Conservation (phyloP, 2,329 filamentous ascomycete species). For the Diaporthe citri region DNA sequence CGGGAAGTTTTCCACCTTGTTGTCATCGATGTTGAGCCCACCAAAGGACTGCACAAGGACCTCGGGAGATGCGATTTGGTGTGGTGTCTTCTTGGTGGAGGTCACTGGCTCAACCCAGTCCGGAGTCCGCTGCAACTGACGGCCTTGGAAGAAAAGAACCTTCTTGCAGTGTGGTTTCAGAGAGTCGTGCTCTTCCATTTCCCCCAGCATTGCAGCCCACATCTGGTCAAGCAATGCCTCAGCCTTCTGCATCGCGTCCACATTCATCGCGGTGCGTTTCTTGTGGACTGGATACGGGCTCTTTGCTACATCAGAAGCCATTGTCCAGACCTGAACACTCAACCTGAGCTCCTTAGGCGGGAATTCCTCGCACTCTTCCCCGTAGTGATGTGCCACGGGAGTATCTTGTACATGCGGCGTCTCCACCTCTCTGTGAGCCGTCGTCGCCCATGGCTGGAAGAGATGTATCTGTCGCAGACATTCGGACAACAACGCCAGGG, state of each 20-base stretch:
- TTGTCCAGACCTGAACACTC: not conserved
- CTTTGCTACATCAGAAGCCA: not conserved
- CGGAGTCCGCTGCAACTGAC: not conserved
- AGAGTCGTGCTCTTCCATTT: not conserved
- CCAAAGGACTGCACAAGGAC: not conserved
- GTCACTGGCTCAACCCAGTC: not conserved
- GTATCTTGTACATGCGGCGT: no score
- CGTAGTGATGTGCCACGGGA: no score
- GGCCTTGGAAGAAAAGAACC: not conserved
- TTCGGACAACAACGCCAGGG: not conserved
- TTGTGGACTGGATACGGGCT: not conserved
- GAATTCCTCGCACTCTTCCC: no score
- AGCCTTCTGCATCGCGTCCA: not conserved
- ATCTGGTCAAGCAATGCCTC: not conserved
- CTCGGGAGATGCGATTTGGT: no score
- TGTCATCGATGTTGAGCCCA: not conserved
- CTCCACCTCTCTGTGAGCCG: not conserved
- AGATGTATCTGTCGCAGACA: conserved; percentile 3
- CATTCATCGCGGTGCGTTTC: not conserved
- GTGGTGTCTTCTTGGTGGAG: no score
- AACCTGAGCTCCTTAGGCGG: not conserved
- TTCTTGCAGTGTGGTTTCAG: not conserved
- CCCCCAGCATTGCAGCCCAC: not conserved
- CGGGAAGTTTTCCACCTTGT: not conserved
- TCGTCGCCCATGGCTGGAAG: not conserved